Evolutionary conservation across 805 yeast genomes (phyloP).

Genomic region (Kodamaea laetipori): DNA sequence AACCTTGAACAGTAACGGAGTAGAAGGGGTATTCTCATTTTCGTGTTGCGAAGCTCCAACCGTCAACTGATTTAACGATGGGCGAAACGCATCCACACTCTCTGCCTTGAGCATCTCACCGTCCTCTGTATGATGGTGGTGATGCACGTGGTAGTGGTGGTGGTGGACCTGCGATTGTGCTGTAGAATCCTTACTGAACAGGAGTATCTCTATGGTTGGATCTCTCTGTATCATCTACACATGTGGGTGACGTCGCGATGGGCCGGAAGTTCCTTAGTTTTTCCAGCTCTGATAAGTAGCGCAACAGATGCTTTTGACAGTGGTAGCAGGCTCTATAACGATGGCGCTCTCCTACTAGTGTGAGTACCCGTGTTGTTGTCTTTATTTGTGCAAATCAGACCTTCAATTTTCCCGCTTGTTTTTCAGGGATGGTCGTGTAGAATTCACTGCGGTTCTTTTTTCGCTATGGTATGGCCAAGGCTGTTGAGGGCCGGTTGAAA

Average conservation of each 20-base stretch:
- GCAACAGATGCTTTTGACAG: no score
- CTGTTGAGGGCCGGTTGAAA: background rate
- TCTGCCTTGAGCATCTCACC: background rate
- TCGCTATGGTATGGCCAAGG: background rate
- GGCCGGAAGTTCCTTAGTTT: background rate
- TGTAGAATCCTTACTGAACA: constrained; percentile 2
- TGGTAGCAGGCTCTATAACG: background rate
- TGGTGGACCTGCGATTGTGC: constrained; percentile 4
- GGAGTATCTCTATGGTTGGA: constrained; percentile 6
- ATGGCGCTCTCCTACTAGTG: background rate
- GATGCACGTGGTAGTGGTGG: constrained; percentile 6
- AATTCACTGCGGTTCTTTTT: background rate
- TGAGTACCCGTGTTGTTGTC: constrained; percentile 1
- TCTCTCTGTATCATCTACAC: constrained; percentile 10
- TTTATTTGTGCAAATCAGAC: constrained; percentile 1
- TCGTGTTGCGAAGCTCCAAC: background rate
- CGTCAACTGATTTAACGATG: background rate
- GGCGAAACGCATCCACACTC: background rate
- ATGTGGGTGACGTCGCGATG: constrained; percentile 3
- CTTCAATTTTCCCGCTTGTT: constrained; percentile 5
- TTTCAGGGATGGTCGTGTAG: constrained; percentile 3
- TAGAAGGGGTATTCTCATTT: constrained; percentile 18
- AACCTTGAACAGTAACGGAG: constrained; percentile 27
- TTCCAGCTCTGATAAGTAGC: constrained; percentile 1
- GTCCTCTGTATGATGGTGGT: constrained; percentile 1